Percentiles rank a stretch among this genome's conserved stretches.
Conservation (phyloP, 2,329 filamentous ascomycete genomes). For the Magnaporthales sp. region DNA sequence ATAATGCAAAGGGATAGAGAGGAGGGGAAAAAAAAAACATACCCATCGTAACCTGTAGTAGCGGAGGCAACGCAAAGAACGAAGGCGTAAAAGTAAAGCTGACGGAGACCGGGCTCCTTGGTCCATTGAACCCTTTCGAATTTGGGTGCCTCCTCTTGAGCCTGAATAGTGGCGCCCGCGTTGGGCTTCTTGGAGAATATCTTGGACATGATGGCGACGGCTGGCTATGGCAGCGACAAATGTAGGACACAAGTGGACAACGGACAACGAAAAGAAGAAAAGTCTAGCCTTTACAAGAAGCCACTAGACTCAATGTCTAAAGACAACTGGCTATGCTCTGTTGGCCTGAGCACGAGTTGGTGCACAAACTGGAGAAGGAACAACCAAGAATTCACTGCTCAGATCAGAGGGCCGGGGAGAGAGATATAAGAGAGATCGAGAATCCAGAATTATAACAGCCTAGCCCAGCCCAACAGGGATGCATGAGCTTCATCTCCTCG, state of each 20-base stretch:
- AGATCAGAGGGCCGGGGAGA: not conserved
- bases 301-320: not conserved
- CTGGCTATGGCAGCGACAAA: not conserved
- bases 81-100: conserved; percentile 44
- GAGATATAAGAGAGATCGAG: not conserved
- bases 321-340: not conserved
- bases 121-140: conserved; percentile 43
- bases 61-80: conserved; percentile 45
- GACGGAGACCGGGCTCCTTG: conserved; percentile 45
- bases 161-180: conserved; percentile 15
- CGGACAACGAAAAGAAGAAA: not conserved
- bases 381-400: not conserved
- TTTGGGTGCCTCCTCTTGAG: conserved; percentile 38
- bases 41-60: conserved; percentile 49
- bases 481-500: not conserved
- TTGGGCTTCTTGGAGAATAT: conserved; percentile 18
- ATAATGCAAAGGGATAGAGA: no score
- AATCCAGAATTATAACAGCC: not conserved
- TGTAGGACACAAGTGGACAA: not conserved
- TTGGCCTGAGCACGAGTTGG: not conserved
- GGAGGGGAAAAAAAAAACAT: no score
- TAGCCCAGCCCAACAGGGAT: not conserved
- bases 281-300: not conserved
- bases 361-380: not conserved
- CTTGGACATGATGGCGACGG: conserved; percentile 13